Base-by-base conservation (phyloP, 2,329 filamentous ascomycete species). In the Fusarium clavum region DNA sequence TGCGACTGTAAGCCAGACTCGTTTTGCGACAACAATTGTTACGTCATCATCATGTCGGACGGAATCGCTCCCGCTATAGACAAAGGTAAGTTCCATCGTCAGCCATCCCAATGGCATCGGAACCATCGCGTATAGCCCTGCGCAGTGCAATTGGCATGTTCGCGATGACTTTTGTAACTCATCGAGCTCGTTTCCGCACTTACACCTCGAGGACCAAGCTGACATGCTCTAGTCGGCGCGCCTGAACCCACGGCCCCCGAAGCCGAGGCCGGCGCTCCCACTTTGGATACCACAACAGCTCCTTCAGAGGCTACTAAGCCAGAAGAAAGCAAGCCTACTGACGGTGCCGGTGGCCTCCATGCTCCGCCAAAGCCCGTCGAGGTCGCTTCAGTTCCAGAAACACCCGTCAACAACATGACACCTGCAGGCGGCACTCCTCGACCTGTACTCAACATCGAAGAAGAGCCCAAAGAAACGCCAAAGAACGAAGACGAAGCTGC, bases 11-110 rank as follows among this genome's bases (percentile, higher is more conserved):
- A 70, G 59, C 59, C 34, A 72, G 61, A 68, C 44, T 65, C 58
- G 54, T 55, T 38, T 46, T 57, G 65, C 72, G 67, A 70, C 68
- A 57, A 41, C 64, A 58, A 44, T 61, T 70, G 73, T 78, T 78
- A 78, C 77, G 74, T 78, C 75, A 77, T 76, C 77, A 64, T 56
- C 73, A 80, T 80, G 78, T 73, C 78, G 61, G 77, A 80, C 77
- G 75, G 73, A 69, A 76, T 76, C 64, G 73, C 76, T 57, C 75
- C 76, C 70, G 77, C 78, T 67, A 73, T 79, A 73, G 77, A 77
- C 73, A 79, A 78, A 80, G 78, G 78, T 80, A 77, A 66, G 61
- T 53, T 58, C 52, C 61, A 62, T 75, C 65, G 48, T 47, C 25
- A 61, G 41, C 53, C 57, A 63, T 70, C 61, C 53, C 49, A 69